Percentiles rank a stretch among this genome's conserved stretches.
Evolutionary conservation across 345 rosid species (phyloP).

Genomic region (Rhizophora mangle): DNA sequence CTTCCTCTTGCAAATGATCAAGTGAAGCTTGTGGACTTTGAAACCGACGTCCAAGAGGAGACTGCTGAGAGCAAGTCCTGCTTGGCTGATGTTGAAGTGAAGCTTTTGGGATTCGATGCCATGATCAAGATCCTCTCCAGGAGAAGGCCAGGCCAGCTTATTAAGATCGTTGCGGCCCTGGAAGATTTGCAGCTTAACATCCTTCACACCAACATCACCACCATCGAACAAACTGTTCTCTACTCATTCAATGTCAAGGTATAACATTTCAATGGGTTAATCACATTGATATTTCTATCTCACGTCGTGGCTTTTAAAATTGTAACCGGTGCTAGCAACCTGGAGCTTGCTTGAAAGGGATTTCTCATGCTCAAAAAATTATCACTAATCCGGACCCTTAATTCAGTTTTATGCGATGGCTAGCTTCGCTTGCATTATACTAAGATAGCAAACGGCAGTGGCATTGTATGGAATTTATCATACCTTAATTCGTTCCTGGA

Average conservation of each 20-base stretch:
- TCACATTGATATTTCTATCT: neutral
- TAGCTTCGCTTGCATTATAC: too few relatives aligned
- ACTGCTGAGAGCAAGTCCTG: conserved; percentile 82
- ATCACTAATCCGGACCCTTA: too few relatives aligned
- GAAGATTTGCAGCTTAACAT: conserved; percentile 88
- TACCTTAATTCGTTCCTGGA: neutral
- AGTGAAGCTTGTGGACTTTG: conserved; percentile 43
- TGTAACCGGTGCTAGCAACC: too few relatives aligned
- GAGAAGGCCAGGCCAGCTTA: conserved; percentile 87
- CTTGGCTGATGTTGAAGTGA: conserved; percentile 89
- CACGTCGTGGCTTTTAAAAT: neutral
- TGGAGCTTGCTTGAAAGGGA: too few relatives aligned
- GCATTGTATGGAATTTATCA: too few relatives aligned
- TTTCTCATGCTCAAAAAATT: too few relatives aligned
- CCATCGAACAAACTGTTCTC: conserved; percentile 91
- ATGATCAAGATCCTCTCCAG: conserved; percentile 87
- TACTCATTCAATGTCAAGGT: conserved; percentile 97
- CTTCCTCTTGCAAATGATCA: conserved; percentile 34
- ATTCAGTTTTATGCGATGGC: too few relatives aligned
- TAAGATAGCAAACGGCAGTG: too few relatives aligned
- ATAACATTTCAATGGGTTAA: neutral
- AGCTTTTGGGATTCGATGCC: conserved; percentile 86
- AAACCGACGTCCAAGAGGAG: conserved; percentile 57
- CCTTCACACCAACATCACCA: conserved; percentile 91
- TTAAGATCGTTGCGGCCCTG: conserved; percentile 80